A percentile compares a stretch with the other conserved stretches of the same genome.
phyloP scores from a whole-genome alignment of 129 eudicot genomes.

The Centaurea solstitialis region DNA sequence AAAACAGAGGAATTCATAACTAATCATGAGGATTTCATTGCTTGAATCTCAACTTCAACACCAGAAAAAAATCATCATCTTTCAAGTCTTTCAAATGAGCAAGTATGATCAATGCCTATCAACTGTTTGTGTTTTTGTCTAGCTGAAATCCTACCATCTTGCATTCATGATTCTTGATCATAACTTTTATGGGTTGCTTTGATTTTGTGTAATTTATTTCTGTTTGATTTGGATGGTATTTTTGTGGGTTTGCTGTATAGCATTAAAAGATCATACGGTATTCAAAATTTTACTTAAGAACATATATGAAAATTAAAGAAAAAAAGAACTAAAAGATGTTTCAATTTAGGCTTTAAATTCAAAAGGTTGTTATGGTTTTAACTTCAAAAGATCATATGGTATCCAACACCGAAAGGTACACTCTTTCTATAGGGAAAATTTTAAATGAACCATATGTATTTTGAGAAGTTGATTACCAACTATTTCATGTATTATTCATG shows the following conservation, averaged over 20 bases:
- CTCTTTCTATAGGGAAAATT: not conserved
- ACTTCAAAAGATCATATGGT: too few relatives aligned
- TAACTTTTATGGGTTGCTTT: not conserved
- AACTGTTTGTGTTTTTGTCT: not conserved
- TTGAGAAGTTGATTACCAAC: not conserved
- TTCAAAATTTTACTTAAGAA: too few relatives aligned
- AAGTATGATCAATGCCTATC: conserved; percentile 10
- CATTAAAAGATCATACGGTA: too few relatives aligned
- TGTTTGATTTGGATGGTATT: not conserved
- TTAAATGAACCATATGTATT: not conserved
- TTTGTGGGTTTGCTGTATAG: not conserved
- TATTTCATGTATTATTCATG: too few relatives aligned
- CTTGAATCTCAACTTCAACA: conserved; percentile 40
- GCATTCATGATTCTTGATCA: not conserved
- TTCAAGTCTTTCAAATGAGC: conserved; percentile 7
- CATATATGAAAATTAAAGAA: too few relatives aligned
- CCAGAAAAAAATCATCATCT: not conserved
- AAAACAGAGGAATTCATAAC: conserved; percentile 32
- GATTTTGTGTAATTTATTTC: not conserved
- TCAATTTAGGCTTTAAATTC: too few relatives aligned
- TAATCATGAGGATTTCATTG: conserved; percentile 24
- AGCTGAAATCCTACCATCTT: not conserved
- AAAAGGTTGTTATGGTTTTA: too few relatives aligned
- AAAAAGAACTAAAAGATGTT: too few relatives aligned
- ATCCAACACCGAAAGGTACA: not conserved